phyloP scores from a whole-genome alignment of 73 alveolate genomes.

The Loxodes magnus region DNA sequence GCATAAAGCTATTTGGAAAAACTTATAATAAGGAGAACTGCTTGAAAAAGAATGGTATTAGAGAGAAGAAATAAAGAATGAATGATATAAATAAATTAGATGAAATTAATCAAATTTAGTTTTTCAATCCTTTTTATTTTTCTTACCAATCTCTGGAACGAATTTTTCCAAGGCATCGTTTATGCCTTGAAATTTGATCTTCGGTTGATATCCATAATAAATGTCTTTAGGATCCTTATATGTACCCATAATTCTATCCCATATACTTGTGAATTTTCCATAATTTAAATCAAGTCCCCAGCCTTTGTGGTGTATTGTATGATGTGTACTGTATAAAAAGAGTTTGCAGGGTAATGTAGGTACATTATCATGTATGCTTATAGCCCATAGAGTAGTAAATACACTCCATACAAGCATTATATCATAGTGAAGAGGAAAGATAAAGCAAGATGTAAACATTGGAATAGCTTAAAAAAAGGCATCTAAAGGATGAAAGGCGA shows the following conservation, averaged over 20 bases:
- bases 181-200: too few relatives aligned
- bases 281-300: constrained; percentile 25
- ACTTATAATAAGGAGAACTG: too few relatives aligned
- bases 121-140: too few relatives aligned
- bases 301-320: constrained; percentile 41
- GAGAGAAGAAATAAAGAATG: too few relatives aligned
- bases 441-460: constrained; percentile 24
- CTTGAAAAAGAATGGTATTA: too few relatives aligned
- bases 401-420: constrained; percentile 20
- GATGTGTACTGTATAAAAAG: constrained; percentile 37
- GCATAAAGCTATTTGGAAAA: too few relatives aligned
- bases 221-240: constrained; percentile 44
- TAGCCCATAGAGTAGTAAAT: constrained; percentile 38
- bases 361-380: constrained; percentile 42
- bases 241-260: constrained; percentile 47
- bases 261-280: constrained; percentile 43
- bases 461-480: constrained; percentile 47
- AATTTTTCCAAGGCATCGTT: too few relatives aligned
- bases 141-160: too few relatives aligned
- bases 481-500: constrained; percentile 50
- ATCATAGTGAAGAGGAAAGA: constrained; percentile 33
- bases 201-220: too few relatives aligned
- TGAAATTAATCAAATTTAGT: too few relatives aligned
- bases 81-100: too few relatives aligned
- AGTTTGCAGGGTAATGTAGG: constrained; percentile 41